Evolutionary conservation across 371 early-diverging fungal genomes (phyloP), one percentile per base, ranked within the genome.

Genomic region (Chytridium lagenaria): DNA sequence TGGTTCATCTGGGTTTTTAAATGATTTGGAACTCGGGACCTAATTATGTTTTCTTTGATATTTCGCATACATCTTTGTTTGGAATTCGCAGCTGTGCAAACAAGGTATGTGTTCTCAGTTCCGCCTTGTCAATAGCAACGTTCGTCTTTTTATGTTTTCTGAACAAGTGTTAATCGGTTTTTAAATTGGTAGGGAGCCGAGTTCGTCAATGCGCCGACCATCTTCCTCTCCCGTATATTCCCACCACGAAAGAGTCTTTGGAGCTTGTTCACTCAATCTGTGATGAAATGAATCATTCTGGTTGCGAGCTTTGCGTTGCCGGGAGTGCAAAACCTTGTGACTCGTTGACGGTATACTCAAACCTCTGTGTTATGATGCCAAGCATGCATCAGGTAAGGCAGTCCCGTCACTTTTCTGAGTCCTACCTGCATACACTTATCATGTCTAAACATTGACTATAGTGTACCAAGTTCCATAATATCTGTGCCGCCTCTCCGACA

Each of bases 211-310:
- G 89, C 76, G 69, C 28, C 28, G 68, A 65, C 26, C 67, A 82
- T 0, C 81, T 83, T 30, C 80, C 84, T 70, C 72, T 88, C 50
- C 73, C 83, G 0, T 33, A 72, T 28, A 69, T 90, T 67, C 88
- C 89, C 1, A 88, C 86, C 16, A 88, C 88, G 26, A 77, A 75
- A 50, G 69, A 73, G 33, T 83, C 84, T 28, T 76, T 80, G 1
- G 72, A 81, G 12, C 79, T 82, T 2, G 86, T 90, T 39, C 40
- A 76, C 49, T 74, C 75, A 77, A 90, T 90, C 51, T 90, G 91
- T 71, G 73, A 72, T 28, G 85, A 85, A 70, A 88, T 89, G 89
- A 68, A 76, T 68, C 89, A 89, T 89, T 80, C 75, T 49, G 90
- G 88, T 12, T 90, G 89, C 70, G 86, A 89, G 37, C 72, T 73